phyloP scores from a whole-genome alignment of 2,329 filamentous ascomycete species.

The Nemania sp. region DNA sequence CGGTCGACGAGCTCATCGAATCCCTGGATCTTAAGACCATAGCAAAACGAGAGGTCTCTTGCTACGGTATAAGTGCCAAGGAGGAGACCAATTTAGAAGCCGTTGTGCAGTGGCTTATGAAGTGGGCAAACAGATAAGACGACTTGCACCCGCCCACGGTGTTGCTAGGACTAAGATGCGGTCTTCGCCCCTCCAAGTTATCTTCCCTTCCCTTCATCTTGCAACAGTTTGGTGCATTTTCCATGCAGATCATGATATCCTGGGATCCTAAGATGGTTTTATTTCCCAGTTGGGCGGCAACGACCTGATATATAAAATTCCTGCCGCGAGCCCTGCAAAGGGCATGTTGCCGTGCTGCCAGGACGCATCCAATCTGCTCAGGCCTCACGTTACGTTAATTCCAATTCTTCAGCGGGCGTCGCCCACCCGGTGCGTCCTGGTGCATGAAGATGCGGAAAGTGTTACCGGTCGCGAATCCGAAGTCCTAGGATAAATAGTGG shows the following conservation, averaged over 20 bases:
- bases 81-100: slow-evolving; percentile 99
- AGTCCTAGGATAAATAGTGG: slow-evolving; percentile 43
- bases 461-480: slow-evolving; percentile 42
- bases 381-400: slow-evolving; percentile 43
- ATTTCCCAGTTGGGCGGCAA: slow-evolving; percentile 49
- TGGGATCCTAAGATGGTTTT: slow-evolving; percentile 48
- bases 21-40: slow-evolving; percentile 90
- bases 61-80: slow-evolving; percentile 98
- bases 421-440: slow-evolving; percentile 42
- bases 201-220: slow-evolving; percentile 36
- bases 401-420: slow-evolving; percentile 39
- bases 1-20: slow-evolving; percentile 95
- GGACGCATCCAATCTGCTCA: slow-evolving; percentile 38
- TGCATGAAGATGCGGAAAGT: slow-evolving; percentile 45
- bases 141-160: slow-evolving; percentile 19
- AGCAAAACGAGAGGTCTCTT: slow-evolving; percentile 92
- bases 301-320: slow-evolving; percentile 52
- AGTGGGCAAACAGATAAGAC: slow-evolving; percentile 79
- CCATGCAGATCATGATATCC: slow-evolving; percentile 50
- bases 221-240: slow-evolving; percentile 48
- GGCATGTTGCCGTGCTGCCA: slow-evolving; percentile 42
- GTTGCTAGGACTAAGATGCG: slow-evolving; percentile 13
- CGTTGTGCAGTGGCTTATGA: slow-evolving; percentile 96
- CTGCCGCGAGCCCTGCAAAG: slow-evolving; percentile 49
- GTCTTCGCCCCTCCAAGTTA: slow-evolving; percentile 7